phyloP scores from a whole-genome alignment of 2,329 filamentous ascomycete genomes.

The Tolypocladium tundrense region DNA sequence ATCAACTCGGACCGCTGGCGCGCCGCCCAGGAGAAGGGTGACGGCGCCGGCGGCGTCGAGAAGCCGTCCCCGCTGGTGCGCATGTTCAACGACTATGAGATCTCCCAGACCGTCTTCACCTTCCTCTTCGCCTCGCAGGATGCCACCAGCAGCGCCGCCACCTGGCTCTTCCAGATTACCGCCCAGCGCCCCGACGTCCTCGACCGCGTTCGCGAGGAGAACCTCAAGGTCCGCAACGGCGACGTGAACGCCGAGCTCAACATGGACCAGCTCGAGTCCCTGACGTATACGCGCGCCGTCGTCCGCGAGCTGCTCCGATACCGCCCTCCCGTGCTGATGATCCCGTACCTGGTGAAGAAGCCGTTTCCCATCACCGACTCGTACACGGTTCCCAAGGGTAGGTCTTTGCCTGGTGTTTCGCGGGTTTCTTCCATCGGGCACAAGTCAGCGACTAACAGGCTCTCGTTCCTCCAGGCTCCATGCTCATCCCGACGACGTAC shows the following conservation, averaged over 20 bases:
- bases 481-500: slow-evolving; percentile 90
- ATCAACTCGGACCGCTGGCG: slow-evolving; percentile 75
- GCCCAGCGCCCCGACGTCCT: slow-evolving; percentile 90
- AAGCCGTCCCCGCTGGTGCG: slow-evolving; percentile 79
- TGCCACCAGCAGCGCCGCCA: slow-evolving; percentile 84
- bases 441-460: background rate
- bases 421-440: background rate
- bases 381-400: slow-evolving; percentile 87
- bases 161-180: slow-evolving; percentile 91
- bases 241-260: slow-evolving; percentile 59
- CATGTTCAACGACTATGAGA: slow-evolving; percentile 83
- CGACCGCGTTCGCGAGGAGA: slow-evolving; percentile 85
- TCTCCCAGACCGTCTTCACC: slow-evolving; percentile 86
- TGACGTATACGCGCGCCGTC: slow-evolving; percentile 84
- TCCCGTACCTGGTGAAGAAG: slow-evolving; percentile 92
- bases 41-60: slow-evolving; percentile 55
- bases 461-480: slow-evolving; percentile 47
- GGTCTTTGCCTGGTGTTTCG: slow-evolving; percentile 9
- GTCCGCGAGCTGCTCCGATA: slow-evolving; percentile 88
- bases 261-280: slow-evolving; percentile 79
- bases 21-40: slow-evolving; percentile 64
- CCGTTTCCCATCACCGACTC: slow-evolving; percentile 77
- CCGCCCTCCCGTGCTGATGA: slow-evolving; percentile 93
- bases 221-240: slow-evolving; percentile 65
- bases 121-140: slow-evolving; percentile 97